A percentile compares a stretch with the other conserved stretches of the same genome.
phyloP scores from a whole-genome alignment of 331 rosid species.

The Stylosanthes scabra region DNA sequence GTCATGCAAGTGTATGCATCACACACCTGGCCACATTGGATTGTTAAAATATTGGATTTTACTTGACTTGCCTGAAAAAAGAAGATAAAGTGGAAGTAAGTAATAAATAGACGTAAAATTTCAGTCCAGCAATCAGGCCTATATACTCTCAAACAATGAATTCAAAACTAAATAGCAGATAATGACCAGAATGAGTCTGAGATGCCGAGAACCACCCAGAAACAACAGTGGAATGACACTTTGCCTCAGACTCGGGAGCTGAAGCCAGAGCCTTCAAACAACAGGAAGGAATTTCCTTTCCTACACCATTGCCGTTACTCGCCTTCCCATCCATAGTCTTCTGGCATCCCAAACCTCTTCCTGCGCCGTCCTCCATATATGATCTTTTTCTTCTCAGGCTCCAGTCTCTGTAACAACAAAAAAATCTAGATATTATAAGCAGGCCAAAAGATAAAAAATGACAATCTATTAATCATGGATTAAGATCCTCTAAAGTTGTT shows the following conservation, averaged over 20 bases:
- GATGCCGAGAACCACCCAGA: constrained; percentile 99
- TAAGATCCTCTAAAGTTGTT: too few relatives aligned
- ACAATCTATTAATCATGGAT: neutral
- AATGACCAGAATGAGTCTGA: constrained; percentile 79
- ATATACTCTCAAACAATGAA: constrained; percentile 4
- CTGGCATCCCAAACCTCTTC: constrained; percentile 99
- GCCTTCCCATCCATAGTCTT: constrained; percentile 99
- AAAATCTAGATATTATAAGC: constrained; percentile 26
- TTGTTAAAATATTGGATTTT: constrained; percentile 80
- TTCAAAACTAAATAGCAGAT: constrained; percentile 39
- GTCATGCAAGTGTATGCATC: constrained; percentile 1
- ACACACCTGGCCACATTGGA: constrained; percentile 99
- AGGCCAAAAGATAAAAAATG: constrained; percentile 17
- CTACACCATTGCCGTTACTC: constrained; percentile 61
- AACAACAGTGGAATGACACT: constrained; percentile 93
- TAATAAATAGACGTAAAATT: constrained; percentile 20
- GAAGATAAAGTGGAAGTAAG: constrained; percentile 13
- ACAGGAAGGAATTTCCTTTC: constrained; percentile 82
- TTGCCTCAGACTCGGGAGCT: constrained; percentile 72
- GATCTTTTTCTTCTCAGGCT: constrained; percentile 80
- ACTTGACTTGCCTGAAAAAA: constrained; percentile 57
- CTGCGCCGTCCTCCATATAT: constrained; percentile 89
- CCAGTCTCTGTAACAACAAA: constrained; percentile 79
- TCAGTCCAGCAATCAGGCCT: constrained; percentile 1
- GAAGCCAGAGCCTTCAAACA: constrained; percentile 91